phyloP scores from a whole-genome alignment of 2,329 filamentous ascomycete species.

The Pyricularia pennisetigena region DNA sequence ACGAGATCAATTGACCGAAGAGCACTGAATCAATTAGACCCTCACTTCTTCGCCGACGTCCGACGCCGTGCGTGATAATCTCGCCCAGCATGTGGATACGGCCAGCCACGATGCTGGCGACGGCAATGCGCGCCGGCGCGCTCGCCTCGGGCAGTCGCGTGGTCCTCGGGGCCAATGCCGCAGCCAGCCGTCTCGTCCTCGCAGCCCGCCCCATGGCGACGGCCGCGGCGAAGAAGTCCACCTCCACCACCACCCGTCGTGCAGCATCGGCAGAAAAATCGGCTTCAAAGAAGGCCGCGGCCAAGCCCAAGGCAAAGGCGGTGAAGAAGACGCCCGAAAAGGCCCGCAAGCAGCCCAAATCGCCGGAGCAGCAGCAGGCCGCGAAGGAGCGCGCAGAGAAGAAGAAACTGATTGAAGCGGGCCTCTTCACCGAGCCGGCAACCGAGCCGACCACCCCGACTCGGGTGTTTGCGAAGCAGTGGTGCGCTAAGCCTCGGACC shows the following conservation, averaged over 20 bases:
- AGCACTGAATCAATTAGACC: not conserved
- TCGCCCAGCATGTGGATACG: slow-evolving; percentile 6
- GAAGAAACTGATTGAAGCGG: slow-evolving; percentile 7
- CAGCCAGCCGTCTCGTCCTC: slow-evolving; percentile 6
- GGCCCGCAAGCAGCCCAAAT: slow-evolving; percentile 10
- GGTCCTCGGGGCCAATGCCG: slow-evolving; percentile 2
- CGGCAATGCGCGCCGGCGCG: not conserved
- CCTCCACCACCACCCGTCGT: not conserved
- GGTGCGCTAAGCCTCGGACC: slow-evolving; percentile 13
- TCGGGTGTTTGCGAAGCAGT: slow-evolving; percentile 25
- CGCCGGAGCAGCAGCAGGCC: slow-evolving; percentile 20
- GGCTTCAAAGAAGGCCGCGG: slow-evolving; percentile 12
- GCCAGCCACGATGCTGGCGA: slow-evolving; percentile 2
- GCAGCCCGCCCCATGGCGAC: slow-evolving; percentile 7
- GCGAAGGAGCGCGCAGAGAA: slow-evolving; percentile 23
- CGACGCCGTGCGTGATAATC: not conserved
- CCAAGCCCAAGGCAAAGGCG: slow-evolving; percentile 12
- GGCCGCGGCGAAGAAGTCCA: slow-evolving; percentile 3
- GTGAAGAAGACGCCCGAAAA: slow-evolving; percentile 16
- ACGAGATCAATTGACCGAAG: not conserved
- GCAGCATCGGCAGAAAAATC: slow-evolving; percentile 11
- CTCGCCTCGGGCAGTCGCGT: slow-evolving; percentile 4
- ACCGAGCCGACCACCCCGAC: slow-evolving; percentile 22
- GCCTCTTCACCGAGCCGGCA: slow-evolving; percentile 30
- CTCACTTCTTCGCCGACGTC: not conserved